Evolutionary conservation across 129 eudicot genomes (phyloP).

Genomic region (Pulicaria dysenterica): DNA sequence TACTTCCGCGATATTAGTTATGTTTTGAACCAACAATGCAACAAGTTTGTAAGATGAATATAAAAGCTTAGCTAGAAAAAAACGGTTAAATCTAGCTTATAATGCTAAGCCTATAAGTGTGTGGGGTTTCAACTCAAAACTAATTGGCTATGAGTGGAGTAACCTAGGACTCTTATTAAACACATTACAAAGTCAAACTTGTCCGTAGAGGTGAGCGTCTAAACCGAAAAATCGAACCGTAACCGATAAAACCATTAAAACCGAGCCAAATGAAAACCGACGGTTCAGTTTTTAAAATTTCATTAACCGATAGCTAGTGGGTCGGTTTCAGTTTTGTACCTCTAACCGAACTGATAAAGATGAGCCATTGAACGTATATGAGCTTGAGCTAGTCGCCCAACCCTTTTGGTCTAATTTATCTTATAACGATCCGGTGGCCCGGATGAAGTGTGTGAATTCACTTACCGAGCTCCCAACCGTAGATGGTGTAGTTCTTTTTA

Average conservation of each 20-base stretch:
- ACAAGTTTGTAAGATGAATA: neutral
- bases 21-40: neutral
- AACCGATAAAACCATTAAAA: too few relatives aligned
- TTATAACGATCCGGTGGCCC: neutral
- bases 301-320: too few relatives aligned
- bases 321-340: too few relatives aligned
- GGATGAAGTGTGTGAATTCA: neutral
- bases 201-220: too few relatives aligned
- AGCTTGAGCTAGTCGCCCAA: neutral
- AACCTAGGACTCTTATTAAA: too few relatives aligned
- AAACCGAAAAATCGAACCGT: too few relatives aligned
- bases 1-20: neutral
- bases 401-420: neutral
- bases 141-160: too few relatives aligned
- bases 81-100: neutral
- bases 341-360: too few relatives aligned
- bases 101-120: neutral
- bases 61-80: neutral
- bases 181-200: too few relatives aligned
- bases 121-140: too few relatives aligned
- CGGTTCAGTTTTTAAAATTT: too few relatives aligned
- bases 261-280: too few relatives aligned
- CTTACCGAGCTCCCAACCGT: slow-evolving; percentile 93
- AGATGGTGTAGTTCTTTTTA: slow-evolving; percentile 53
- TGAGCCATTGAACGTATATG: neutral